Evolutionary conservation across 2,329 filamentous ascomycete species (phyloP), one percentile per base, ranked within the genome.

Genomic region (Monilinia aucupariae): DNA sequence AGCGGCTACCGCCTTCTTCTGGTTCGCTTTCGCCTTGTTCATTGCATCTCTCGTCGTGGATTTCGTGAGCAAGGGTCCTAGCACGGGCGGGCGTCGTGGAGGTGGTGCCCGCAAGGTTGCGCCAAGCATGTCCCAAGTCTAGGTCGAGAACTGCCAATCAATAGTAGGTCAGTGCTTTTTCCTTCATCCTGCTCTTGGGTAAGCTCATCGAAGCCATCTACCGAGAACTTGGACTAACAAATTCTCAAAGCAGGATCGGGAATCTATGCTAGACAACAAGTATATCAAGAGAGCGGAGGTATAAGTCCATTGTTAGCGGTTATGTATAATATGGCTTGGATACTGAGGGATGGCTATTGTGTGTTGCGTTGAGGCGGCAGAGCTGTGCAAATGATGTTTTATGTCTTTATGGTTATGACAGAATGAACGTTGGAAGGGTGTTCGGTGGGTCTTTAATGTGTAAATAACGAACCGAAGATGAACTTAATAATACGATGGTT

Each of bases 1-100:
- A 78, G 89, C 89, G 45, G 82, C 83, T 66, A 85, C 83, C 41
- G 88, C 84, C 45, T 93, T 93, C 78, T 81, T 91, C 76, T 93
- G 88, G 88, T 92, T 92, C 77, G 82, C 90, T 55, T 90, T 87
- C 74, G 81, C 78, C 47, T 79, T 82, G 32, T 89, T 87, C 71
- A 76, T 79, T 34, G 85, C 78, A 4, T 80, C 81, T 48, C 73
- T 85, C 51, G 78, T 84, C 71, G 80, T 89, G 66, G 58, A 52
- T 41, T 54, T 66, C 37, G 49, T 70, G 4, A 27, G 22, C 15
- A 37, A 22, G 30, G 9, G 55, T 15, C 48, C 48, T 4, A 37
- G 56, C 13, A 41, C 37, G 27, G 27, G 56, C 27, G 63, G 63
- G 30, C 41, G 66, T 25, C 56, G 61, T 12, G 64, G 66, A 0